Conservation (phyloP, 768 basidiomycete species). For the Suillus luteus region DNA sequence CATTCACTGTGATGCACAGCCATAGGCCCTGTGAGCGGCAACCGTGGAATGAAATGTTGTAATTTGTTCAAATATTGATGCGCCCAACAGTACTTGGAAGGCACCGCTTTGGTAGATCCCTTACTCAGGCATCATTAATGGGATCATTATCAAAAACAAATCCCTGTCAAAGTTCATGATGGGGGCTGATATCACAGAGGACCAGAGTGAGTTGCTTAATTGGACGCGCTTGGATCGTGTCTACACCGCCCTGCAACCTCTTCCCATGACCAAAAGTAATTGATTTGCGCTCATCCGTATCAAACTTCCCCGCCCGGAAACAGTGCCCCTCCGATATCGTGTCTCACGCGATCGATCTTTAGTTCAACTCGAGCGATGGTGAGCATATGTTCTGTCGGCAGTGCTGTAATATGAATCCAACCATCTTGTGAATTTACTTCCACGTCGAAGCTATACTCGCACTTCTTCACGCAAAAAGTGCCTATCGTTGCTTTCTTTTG, state of each 20-base stretch:
- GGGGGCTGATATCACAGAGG: background rate
- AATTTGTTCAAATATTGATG: background rate
- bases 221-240: background rate
- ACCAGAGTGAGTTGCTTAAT: background rate
- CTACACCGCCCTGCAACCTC: background rate
- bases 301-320: background rate
- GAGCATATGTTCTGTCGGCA: background rate
- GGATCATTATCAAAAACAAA: background rate
- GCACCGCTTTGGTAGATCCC: conserved; percentile 5
- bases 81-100: background rate
- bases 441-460: background rate
- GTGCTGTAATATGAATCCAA: background rate
- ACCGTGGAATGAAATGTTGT: background rate
- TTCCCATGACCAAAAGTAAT: background rate
- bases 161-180: background rate
- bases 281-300: background rate
- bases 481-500: background rate
- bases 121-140: background rate
- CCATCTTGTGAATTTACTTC: background rate
- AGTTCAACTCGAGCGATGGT: background rate
- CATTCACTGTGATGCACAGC: too few relatives aligned
- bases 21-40: too few relatives aligned
- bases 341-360: background rate
- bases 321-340: background rate
- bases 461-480: background rate